These are phyloP conservation scores for Fomes fomentarius DNA, from an alignment of 1,284 basidiomycete genomes.

Conservation along the genomic window DNA sequence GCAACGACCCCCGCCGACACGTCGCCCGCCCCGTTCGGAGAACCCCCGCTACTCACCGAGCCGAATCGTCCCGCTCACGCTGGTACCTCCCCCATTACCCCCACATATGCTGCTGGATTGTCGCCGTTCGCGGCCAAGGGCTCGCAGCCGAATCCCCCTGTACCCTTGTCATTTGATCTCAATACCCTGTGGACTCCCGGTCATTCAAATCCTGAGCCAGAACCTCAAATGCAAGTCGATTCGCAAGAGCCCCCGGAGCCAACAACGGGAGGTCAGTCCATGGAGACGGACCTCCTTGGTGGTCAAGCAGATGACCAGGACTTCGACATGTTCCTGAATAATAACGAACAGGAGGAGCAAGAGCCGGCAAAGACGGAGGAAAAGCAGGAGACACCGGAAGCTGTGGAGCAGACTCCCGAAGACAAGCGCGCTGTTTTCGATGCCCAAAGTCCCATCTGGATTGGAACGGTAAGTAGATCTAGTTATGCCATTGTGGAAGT, in stretches of 20 bases:
- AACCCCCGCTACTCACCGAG: conserved; percentile 8
- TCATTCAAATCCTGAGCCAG: neutral
- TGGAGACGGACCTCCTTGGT: conserved; percentile 40
- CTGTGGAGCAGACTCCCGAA: conserved; percentile 31
- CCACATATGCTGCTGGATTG: conserved; percentile 33
- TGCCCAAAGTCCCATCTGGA: conserved; percentile 63
- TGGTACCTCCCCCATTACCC: conserved; percentile 16
- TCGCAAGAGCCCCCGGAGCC: conserved; percentile 28
- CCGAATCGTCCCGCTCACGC: conserved; percentile 22
- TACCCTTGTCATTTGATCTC: conserved; percentile 66
- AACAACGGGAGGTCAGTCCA: conserved; percentile 37
- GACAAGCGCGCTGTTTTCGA: conserved; percentile 49
- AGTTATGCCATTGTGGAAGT: conserved; percentile 3
- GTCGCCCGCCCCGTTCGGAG: conserved; percentile 21
- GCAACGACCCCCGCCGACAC: conserved; percentile 24
- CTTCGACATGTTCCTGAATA: conserved; percentile 81
- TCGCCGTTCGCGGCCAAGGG: conserved; percentile 56
- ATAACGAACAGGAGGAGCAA: conserved; percentile 58
- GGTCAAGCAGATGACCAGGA: conserved; percentile 68
- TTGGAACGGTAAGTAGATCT: conserved; percentile 70
- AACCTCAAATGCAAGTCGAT: conserved; percentile 17
- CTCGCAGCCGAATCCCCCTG: conserved; percentile 44
- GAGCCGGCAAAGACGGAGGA: conserved; percentile 37
- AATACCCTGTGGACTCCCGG: conserved; percentile 60
- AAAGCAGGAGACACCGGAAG: conserved; percentile 30